These are phyloP conservation scores for Tolypocladium paradoxum DNA, from an alignment of 2,329 filamentous ascomycete genomes.

Conservation along the genomic window DNA sequence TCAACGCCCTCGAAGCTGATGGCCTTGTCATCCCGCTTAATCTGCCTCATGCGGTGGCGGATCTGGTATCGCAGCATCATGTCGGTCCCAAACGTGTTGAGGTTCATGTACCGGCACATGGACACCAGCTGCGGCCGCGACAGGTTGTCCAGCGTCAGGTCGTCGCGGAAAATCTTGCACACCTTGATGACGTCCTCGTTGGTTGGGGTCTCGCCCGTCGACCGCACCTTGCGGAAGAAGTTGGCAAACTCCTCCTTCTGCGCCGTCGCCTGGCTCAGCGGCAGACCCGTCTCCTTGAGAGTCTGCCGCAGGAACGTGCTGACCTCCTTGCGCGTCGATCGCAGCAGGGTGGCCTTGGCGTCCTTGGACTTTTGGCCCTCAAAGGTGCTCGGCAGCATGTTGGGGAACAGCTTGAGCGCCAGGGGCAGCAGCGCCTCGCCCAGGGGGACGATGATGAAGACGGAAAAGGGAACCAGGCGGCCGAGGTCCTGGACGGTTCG, in stretches of 20 bases:
- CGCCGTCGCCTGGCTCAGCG: constrained; percentile 70
- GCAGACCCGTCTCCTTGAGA: constrained; percentile 84
- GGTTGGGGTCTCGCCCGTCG: constrained; percentile 82
- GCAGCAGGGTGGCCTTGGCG: constrained; percentile 69
- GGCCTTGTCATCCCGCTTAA: constrained; percentile 93
- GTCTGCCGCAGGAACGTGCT: constrained; percentile 83
- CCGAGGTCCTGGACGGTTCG: constrained; percentile 89
- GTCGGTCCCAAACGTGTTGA: constrained; percentile 94
- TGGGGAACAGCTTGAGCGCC: constrained; percentile 90
- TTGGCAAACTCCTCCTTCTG: constrained; percentile 90
- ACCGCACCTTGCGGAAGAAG: constrained; percentile 93
- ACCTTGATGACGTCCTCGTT: constrained; percentile 93
- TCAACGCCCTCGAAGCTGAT: constrained; percentile 93
- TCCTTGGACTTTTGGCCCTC: constrained; percentile 88
- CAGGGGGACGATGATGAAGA: constrained; percentile 94
- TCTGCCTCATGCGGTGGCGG: constrained; percentile 95
- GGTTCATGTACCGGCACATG: constrained; percentile 97
- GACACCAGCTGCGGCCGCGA: constrained; percentile 91
- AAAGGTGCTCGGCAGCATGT: constrained; percentile 93
- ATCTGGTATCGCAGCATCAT: constrained; percentile 96
- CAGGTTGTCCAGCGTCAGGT: constrained; percentile 92
- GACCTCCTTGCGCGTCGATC: constrained; percentile 85
- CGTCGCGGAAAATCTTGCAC: constrained; percentile 98
- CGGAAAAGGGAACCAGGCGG: constrained; percentile 87
- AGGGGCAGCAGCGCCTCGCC: constrained; percentile 87